These are phyloP conservation scores for Trichoderma brevicompactum DNA, from an alignment of 2,329 filamentous ascomycete species.

Conservation along the genomic window DNA sequence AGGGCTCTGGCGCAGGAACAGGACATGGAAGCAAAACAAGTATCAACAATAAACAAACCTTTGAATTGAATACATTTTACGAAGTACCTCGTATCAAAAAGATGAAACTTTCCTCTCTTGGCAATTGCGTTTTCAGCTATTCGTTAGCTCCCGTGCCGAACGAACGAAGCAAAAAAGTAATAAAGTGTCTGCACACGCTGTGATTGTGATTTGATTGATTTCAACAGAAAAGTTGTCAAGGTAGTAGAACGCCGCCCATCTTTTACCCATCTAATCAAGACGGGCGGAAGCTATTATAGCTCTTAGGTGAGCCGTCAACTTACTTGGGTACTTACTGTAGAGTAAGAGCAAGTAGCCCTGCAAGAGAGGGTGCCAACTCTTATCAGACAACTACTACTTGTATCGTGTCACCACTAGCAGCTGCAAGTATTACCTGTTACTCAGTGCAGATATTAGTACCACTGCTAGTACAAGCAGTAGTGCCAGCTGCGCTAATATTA, in stretches of 20 bases:
- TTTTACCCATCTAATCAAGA: background rate
- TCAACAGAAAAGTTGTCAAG: background rate
- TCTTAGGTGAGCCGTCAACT: constrained; percentile 19
- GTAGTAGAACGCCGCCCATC: background rate
- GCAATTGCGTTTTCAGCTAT: background rate
- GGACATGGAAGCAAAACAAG: too few species aligned
- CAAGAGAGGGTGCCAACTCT: too few species aligned
- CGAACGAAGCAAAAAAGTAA: too few species aligned
- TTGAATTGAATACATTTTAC: background rate
- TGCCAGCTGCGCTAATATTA: too few species aligned
- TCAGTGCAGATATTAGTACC: too few species aligned
- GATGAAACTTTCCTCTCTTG: constrained; percentile 4
- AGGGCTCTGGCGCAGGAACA: too few species aligned
- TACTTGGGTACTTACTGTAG: too few species aligned
- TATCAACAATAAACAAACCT: too few species aligned
- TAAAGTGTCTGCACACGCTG: too few species aligned
- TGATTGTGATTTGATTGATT: background rate
- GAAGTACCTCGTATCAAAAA: constrained; percentile 11
- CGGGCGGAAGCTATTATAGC: constrained; percentile 1
- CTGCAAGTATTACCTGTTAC: too few species aligned
- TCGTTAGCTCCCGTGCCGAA: background rate
- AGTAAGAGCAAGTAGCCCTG: background rate
- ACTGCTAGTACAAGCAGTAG: too few species aligned
- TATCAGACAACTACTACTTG: too few species aligned
- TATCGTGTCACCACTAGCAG: background rate